phyloP scores from a whole-genome alignment of 345 rosid genomes.

The Eutrema japonicum region DNA sequence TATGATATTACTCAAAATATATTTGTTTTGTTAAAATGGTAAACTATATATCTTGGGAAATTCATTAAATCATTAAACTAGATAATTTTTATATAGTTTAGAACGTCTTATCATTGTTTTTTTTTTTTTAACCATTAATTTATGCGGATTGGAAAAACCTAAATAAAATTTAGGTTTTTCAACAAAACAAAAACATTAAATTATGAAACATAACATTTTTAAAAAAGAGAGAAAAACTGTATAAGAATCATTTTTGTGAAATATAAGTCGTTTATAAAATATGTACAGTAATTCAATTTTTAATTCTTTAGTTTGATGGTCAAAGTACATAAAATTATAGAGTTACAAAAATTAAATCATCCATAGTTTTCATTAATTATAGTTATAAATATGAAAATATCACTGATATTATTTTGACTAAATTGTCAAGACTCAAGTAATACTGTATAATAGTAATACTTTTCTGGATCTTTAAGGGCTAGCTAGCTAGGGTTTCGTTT shows the following conservation, averaged over 20 bases:
- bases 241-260: background rate
- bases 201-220: background rate
- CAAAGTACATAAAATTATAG: background rate
- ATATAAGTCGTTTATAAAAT: background rate
- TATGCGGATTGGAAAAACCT: too few species aligned
- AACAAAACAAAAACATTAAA: too few species aligned
- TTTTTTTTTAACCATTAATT: too few species aligned
- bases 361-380: background rate
- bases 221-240: background rate
- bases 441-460: slow-evolving; percentile 5
- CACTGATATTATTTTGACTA: background rate
- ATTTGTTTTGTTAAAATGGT: background rate
- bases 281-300: background rate
- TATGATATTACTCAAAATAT: background rate
- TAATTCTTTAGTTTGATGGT: background rate
- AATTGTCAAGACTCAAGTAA: background rate
- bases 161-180: too few species aligned
- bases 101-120: too few species aligned
- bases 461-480: slow-evolving; percentile 18
- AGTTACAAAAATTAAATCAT: background rate
- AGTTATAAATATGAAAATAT: background rate
- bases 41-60: background rate
- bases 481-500: slow-evolving; percentile 36
- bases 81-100: too few species aligned
- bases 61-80: background rate